These are phyloP conservation scores for Phaeophleospora eucalypticola DNA, from an alignment of 2,329 filamentous ascomycete species.

Conservation along the genomic window DNA sequence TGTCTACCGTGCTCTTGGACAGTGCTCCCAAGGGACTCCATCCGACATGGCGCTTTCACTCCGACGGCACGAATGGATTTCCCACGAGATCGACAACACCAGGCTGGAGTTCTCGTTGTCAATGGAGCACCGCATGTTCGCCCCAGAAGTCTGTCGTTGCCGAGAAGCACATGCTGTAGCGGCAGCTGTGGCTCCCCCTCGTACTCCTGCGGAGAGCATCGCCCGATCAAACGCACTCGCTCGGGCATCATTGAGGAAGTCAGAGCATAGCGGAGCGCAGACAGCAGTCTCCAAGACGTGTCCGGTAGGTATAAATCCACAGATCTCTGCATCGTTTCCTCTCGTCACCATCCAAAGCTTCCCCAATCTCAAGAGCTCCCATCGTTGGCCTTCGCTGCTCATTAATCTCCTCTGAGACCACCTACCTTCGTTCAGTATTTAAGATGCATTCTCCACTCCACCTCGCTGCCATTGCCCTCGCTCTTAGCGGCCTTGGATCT, in stretches of 20 bases:
- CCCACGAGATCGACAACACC: not conserved
- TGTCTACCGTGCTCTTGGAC: too few species aligned
- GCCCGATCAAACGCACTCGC: too few species aligned
- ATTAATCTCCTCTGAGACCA: too few species aligned
- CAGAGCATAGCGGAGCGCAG: not conserved
- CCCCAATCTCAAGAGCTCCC: too few species aligned
- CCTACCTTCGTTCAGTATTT: conserved; percentile 11
- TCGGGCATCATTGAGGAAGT: too few species aligned
- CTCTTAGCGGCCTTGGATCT: conserved; percentile 16
- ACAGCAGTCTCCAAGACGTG: not conserved
- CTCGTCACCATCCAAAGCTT: not conserved
- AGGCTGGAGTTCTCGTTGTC: not conserved
- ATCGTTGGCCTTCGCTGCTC: too few species aligned
- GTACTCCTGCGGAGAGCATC: not conserved
- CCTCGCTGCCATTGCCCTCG: conserved; percentile 16
- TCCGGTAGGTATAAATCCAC: not conserved
- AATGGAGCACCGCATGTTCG: conserved; percentile 12
- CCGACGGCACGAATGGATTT: not conserved
- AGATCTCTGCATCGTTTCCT: not conserved
- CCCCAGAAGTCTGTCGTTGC: not conserved
- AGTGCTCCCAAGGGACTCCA: too few species aligned
- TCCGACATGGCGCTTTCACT: not conserved
- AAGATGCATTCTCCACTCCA: conserved; percentile 19
- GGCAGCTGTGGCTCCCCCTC: not conserved
- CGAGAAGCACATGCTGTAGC: not conserved